A percentile compares a stretch with the other conserved stretches of the same genome.
phyloP scores from a whole-genome alignment of 805 yeast genomes.

The Candida sonorensis region DNA sequence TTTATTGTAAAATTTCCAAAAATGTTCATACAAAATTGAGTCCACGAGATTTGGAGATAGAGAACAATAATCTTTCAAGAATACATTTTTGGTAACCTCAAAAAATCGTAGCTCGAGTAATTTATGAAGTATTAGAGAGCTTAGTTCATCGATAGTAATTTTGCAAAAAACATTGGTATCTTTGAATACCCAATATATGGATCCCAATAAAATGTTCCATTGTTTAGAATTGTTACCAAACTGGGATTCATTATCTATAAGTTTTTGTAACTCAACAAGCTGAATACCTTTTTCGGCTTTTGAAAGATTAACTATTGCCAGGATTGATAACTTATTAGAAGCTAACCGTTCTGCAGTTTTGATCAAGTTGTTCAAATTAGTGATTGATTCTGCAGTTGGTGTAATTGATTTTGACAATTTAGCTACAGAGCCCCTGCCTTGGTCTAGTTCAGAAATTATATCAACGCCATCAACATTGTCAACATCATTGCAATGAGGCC shows the following conservation, averaged over 20 bases:
- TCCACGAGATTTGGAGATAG: constrained; percentile 9
- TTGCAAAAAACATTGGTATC: constrained; percentile 22
- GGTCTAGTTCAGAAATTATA: too few species aligned
- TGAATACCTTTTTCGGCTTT: constrained; percentile 14
- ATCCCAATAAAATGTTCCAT: constrained; percentile 22
- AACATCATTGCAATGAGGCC: too few species aligned
- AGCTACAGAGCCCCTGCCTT: too few species aligned
- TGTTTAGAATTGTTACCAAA: constrained; percentile 11
- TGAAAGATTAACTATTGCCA: constrained; percentile 18
- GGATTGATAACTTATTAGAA: constrained; percentile 20
- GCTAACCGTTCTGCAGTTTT: constrained; percentile 24
- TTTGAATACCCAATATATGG: constrained; percentile 22
- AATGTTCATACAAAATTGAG: constrained; percentile 7
- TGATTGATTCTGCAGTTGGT: constrained; percentile 13
- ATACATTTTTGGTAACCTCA: too few species aligned
- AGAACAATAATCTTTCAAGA: constrained; percentile 16
- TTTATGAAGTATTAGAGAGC: constrained; percentile 15
- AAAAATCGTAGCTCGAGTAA: constrained; percentile 18
- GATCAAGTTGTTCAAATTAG: constrained; percentile 14
- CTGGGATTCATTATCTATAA: constrained; percentile 19
- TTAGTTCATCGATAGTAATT: constrained; percentile 14
- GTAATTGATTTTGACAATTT: constrained; percentile 1
- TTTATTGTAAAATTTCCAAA: constrained; percentile 22
- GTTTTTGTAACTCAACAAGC: constrained; percentile 17
- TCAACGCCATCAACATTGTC: too few species aligned